These are phyloP conservation scores for Carex arenaria DNA, from an alignment of 202 grass and related monocot genomes.

Conservation along the genomic window DNA sequence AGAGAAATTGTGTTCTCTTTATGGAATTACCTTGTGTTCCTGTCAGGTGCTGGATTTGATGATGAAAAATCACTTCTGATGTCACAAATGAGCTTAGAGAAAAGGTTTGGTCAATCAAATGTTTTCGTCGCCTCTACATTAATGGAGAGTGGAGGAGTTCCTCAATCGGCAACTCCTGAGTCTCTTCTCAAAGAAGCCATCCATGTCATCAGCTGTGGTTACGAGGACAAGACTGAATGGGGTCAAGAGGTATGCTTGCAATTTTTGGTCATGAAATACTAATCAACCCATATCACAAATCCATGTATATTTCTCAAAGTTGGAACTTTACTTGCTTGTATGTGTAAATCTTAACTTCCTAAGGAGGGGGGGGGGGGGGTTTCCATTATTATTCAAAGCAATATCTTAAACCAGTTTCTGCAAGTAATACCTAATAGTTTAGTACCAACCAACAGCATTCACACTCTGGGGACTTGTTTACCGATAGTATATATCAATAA, in stretches of 20 bases:
- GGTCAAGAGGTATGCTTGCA: conserved; percentile 60
- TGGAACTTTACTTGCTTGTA: background rate
- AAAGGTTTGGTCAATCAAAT: conserved; percentile 93
- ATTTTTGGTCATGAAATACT: background rate
- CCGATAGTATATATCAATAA: background rate
- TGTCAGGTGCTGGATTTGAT: conserved; percentile 89
- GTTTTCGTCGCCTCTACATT: conserved; percentile 95
- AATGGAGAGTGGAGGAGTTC: conserved; percentile 96
- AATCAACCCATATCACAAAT: background rate
- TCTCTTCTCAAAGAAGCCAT: conserved; percentile 95
- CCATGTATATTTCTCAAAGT: background rate
- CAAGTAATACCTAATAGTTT: background rate
- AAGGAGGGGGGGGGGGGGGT: background rate
- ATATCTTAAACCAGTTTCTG: background rate
- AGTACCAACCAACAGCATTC: background rate
- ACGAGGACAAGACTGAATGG: conserved; percentile 91
- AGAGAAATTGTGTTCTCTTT: background rate
- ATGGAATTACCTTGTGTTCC: conserved; percentile 17
- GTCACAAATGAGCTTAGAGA: conserved; percentile 99
- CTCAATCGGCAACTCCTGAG: conserved; percentile 86
- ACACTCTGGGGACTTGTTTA: background rate
- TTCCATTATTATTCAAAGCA: background rate
- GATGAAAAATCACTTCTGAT: conserved; percentile 98
- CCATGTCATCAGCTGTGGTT: conserved; percentile 96
- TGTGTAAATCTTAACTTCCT: background rate